These are phyloP conservation scores for Crepidotus sp. DNA, from an alignment of 1,284 basidiomycete species.

Conservation along the genomic window DNA sequence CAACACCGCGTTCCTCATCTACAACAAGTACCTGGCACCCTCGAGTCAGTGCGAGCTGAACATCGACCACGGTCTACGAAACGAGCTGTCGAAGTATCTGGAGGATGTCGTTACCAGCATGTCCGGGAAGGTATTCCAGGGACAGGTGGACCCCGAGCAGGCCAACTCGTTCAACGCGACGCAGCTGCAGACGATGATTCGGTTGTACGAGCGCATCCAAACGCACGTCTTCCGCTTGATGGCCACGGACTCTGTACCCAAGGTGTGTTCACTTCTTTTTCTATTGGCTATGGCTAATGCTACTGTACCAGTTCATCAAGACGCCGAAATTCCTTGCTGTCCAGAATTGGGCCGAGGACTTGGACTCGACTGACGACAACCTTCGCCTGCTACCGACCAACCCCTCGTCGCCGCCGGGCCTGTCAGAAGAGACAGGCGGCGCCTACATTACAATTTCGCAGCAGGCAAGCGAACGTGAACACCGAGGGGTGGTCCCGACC, in stretches of 20 bases:
- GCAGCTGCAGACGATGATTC: conserved; percentile 89
- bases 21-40: conserved; percentile 91
- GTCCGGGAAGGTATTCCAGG: conserved; percentile 70
- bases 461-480: conserved; percentile 58
- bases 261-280: conserved; percentile 41
- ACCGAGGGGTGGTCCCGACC: conserved; percentile 29
- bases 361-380: conserved; percentile 58
- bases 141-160: conserved; percentile 72
- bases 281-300: not conserved
- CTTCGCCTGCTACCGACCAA: conserved; percentile 42
- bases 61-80: conserved; percentile 93
- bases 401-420: conserved; percentile 60
- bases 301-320: conserved; percentile 63
- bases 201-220: conserved; percentile 93
- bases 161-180: conserved; percentile 79
- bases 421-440: conserved; percentile 63
- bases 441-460: conserved; percentile 81
- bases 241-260: conserved; percentile 96
- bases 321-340: conserved; percentile 70
- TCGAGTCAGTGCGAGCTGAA: conserved; percentile 94
- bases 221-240: conserved; percentile 94
- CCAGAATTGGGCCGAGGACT: conserved; percentile 66
- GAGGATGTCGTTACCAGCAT: conserved; percentile 74
- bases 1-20: conserved; percentile 89
- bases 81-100: conserved; percentile 89